A percentile compares a stretch with the other conserved stretches of the same genome.
Evolutionary conservation across 768 basidiomycete genomes (phyloP).

Genomic region (Mycena epipterygia): DNA sequence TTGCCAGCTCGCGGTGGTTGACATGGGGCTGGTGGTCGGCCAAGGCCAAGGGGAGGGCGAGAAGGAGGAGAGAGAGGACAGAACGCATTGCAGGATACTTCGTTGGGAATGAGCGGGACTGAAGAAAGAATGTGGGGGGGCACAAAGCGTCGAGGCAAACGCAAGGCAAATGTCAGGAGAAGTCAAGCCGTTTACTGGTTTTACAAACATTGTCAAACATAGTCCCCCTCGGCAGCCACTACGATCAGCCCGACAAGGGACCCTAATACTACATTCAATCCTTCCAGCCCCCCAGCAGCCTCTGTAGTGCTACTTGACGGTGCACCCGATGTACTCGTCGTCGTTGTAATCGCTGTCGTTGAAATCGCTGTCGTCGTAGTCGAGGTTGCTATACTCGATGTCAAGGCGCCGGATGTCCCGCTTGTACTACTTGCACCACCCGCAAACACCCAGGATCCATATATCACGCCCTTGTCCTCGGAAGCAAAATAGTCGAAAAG

Average conservation of each 20-base stretch:
- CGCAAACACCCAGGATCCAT: conserved; percentile 67
- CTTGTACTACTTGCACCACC: conserved; percentile 33
- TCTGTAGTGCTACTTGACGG: too few species aligned
- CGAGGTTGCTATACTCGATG: background rate
- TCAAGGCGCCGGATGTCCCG: background rate
- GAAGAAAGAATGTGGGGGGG: conserved; percentile 22
- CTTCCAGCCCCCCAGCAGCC: background rate
- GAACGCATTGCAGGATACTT: conserved; percentile 22
- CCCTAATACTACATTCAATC: background rate
- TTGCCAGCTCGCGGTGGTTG: conserved; percentile 65
- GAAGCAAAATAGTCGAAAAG: conserved; percentile 70
- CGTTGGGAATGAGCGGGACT: conserved; percentile 17
- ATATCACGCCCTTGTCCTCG: conserved; percentile 61
- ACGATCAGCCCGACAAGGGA: background rate
- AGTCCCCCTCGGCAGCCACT: background rate
- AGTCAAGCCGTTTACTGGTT: too few species aligned
- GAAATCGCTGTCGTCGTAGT: conserved; percentile 21
- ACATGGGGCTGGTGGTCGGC: conserved; percentile 50
- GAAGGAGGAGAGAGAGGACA: conserved; percentile 44
- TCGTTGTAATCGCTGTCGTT: conserved; percentile 37
- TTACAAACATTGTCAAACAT: background rate
- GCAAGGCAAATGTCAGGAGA: conserved; percentile 13
- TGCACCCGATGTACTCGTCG: background rate
- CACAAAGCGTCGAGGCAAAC: conserved; percentile 14
- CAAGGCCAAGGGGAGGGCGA: conserved; percentile 52